A percentile compares a stretch with the other conserved stretches of the same genome.
These are phyloP conservation scores for Trichoderma sp. DNA, from an alignment of 2,329 filamentous ascomycete species.

Conservation along the genomic window DNA sequence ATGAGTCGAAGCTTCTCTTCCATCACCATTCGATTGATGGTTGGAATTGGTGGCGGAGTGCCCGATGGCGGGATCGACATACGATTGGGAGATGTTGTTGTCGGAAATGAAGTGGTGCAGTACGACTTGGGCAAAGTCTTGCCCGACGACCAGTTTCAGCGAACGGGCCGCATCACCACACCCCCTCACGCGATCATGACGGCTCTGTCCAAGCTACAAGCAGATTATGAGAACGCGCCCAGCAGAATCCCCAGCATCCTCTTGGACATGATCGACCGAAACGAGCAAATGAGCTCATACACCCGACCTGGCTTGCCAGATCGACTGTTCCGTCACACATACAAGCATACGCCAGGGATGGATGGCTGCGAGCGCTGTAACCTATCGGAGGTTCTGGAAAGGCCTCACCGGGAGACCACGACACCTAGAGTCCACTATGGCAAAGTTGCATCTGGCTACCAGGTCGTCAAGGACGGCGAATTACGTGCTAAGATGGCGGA, in stretches of 20 bases:
- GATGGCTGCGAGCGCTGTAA: neutral
- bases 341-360: constrained; percentile 1
- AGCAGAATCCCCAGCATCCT: neutral
- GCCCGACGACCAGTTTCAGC: neutral
- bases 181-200: neutral
- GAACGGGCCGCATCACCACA: neutral
- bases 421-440: constrained; percentile 33
- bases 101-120: constrained; percentile 28
- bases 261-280: neutral
- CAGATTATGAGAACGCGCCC: neutral
- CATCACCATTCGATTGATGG: constrained; percentile 23
- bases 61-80: constrained; percentile 32
- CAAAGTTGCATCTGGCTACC: constrained; percentile 35
- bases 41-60: constrained; percentile 19
- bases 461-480: constrained; percentile 30
- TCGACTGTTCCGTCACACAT: neutral
- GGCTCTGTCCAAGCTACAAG: neutral
- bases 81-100: constrained; percentile 33
- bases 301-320: neutral
- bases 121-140: constrained; percentile 28
- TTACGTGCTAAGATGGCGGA: constrained; percentile 27
- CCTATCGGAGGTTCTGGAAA: neutral
- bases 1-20: constrained; percentile 41
- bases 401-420: neutral
- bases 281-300: neutral